phyloP scores from a whole-genome alignment of 1,284 basidiomycete genomes.

The Pseudozyma sp. region DNA sequence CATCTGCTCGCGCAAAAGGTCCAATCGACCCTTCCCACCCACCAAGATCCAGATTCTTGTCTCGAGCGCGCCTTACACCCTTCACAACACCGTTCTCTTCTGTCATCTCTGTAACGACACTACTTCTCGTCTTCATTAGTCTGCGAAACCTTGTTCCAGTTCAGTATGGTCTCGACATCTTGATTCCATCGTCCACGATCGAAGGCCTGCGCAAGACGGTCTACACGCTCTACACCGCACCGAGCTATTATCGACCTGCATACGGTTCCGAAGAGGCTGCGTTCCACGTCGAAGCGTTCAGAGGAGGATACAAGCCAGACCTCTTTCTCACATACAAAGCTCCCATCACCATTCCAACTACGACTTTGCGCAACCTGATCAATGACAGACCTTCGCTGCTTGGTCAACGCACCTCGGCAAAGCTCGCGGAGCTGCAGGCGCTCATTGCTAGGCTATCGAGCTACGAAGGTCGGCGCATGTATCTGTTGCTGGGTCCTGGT shows the following conservation, averaged over 20 bases:
- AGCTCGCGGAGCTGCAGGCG: constrained; percentile 36
- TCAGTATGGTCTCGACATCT: constrained; percentile 37
- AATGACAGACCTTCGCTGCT: constrained; percentile 21
- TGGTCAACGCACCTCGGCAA: constrained; percentile 9
- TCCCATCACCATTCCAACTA: constrained; percentile 46
- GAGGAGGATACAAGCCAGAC: constrained; percentile 42
- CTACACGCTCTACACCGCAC: constrained; percentile 21
- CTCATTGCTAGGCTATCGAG: constrained; percentile 44
- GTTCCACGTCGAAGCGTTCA: constrained; percentile 27
- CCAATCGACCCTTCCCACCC: constrained; percentile 8
- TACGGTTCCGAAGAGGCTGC: constrained; percentile 3
- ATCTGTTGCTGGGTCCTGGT: constrained; percentile 35
- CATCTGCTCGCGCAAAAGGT: constrained; percentile 5
- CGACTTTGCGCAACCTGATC: constrained; percentile 33
- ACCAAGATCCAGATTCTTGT: constrained; percentile 13
- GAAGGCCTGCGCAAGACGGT: constrained; percentile 13
- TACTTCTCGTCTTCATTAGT: constrained; percentile 20
- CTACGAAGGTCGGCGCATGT: constrained; percentile 43
- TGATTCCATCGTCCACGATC: constrained; percentile 25
- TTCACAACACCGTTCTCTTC: constrained; percentile 35
- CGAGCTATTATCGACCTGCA: not conserved
- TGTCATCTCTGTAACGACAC: constrained; percentile 12
- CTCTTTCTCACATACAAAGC: constrained; percentile 39
- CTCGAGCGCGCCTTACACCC: constrained; percentile 24
- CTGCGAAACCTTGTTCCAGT: constrained; percentile 34